Evolutionary conservation across 2,329 filamentous ascomycete genomes (phyloP).

Genomic region (Aureobasidium uvarum): DNA sequence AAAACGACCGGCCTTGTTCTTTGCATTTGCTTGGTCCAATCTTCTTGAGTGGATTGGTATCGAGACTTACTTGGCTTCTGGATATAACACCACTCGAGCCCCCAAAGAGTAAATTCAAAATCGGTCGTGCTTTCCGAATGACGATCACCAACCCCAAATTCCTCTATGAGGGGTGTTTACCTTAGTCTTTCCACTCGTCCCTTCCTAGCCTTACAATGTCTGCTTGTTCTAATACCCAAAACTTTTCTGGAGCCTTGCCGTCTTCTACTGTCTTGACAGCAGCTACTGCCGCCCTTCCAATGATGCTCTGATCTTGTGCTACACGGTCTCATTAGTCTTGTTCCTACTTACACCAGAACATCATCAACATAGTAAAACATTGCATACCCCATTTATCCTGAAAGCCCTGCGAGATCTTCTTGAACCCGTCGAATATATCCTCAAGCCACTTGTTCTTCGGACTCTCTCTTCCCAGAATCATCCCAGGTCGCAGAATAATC

Average conservation of each 20-base stretch:
- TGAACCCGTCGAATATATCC: neutral
- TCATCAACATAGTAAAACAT: neutral
- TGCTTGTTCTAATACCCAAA: slow-evolving; percentile 1
- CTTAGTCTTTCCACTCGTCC: neutral
- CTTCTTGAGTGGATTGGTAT: neutral
- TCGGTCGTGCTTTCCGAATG: neutral
- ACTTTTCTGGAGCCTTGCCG: neutral
- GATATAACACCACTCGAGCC: neutral
- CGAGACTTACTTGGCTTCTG: neutral
- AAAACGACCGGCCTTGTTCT: neutral
- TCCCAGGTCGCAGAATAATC: slow-evolving; percentile 40
- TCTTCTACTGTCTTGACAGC: neutral
- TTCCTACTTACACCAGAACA: neutral
- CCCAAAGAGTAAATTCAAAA: neutral
- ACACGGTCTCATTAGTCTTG: neutral
- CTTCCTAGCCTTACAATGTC: slow-evolving; percentile 9
- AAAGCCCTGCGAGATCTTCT: neutral
- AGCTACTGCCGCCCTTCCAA: slow-evolving; percentile 10
- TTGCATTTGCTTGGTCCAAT: neutral
- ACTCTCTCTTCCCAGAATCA: slow-evolving; percentile 37
- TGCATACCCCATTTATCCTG: slow-evolving; percentile 7
- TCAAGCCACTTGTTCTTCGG: slow-evolving; percentile 26
- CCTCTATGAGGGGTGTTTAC: neutral
- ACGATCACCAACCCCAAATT: neutral
- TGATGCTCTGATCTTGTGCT: slow-evolving; percentile 3